phyloP scores from a whole-genome alignment of 257 asterid genomes.

The Solanum neorickii region DNA sequence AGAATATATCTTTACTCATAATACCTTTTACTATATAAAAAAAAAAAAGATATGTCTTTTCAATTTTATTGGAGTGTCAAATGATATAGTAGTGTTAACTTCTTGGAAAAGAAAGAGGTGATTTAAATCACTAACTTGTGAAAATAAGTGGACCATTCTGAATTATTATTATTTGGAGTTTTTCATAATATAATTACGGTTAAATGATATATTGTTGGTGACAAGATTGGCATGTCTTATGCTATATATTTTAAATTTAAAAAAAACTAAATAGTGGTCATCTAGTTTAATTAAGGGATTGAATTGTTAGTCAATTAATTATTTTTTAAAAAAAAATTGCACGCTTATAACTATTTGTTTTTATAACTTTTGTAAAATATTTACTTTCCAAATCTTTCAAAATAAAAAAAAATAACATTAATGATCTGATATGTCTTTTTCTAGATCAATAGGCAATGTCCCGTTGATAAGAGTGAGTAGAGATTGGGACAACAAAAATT shows the following conservation, averaged over 20 bases:
- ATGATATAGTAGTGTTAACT: background rate
- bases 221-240: background rate
- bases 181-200: background rate
- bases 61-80: background rate
- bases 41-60: background rate
- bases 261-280: background rate
- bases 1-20: too few species aligned
- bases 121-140: background rate
- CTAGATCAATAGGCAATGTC: background rate
- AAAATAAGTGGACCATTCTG: background rate
- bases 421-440: background rate
- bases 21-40: too few species aligned
- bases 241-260: background rate
- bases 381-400: background rate
- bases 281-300: too few species aligned
- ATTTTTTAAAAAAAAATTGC: background rate
- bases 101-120: background rate
- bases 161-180: background rate
- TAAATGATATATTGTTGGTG: background rate
- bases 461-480: background rate
- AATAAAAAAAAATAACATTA: background rate
- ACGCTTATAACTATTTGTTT: background rate
- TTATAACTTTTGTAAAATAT: background rate
- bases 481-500: background rate
- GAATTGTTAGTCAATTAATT: background rate